Evolutionary conservation across 2,329 filamentous ascomycete species (phyloP).

Genomic region (Beauveria asiatica): DNA sequence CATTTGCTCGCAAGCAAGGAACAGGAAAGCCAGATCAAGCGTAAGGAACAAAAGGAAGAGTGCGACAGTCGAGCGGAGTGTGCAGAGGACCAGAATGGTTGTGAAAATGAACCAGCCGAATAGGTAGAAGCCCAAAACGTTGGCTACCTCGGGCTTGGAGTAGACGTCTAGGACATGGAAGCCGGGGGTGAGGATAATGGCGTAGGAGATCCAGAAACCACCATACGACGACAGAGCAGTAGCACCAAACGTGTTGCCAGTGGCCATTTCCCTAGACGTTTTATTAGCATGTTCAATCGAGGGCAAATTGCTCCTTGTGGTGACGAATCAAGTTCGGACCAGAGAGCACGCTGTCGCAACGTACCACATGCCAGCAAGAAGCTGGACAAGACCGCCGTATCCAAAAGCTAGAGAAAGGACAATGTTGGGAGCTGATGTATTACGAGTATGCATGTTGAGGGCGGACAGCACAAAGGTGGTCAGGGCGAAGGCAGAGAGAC

Average conservation of each 20-base stretch:
- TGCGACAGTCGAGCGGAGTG: constrained; percentile 66
- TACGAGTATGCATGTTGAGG: constrained; percentile 61
- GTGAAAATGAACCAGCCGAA: constrained; percentile 83
- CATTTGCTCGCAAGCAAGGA: constrained; percentile 58
- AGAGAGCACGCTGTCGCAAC: constrained; percentile 20
- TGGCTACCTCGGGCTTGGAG: constrained; percentile 35
- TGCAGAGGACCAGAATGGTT: constrained; percentile 63
- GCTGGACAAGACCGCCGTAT: constrained; percentile 71
- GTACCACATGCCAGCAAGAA: constrained; percentile 81
- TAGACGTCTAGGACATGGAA: constrained; percentile 48
- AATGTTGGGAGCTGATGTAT: constrained; percentile 53
- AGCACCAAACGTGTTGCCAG: constrained; percentile 81
- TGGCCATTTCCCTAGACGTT: constrained; percentile 65
- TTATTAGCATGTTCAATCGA: constrained; percentile 9
- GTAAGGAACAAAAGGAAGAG: constrained; percentile 73
- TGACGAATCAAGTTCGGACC: too few relatives aligned
- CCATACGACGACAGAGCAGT: constrained; percentile 75
- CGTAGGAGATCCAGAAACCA: constrained; percentile 75
- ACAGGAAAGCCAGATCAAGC: constrained; percentile 67
- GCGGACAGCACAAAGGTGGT: constrained; percentile 73
- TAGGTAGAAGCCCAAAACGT: constrained; percentile 66
- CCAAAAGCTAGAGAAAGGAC: constrained; percentile 61
- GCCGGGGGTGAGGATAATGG: constrained; percentile 59
- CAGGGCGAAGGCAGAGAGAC: constrained; percentile 69
- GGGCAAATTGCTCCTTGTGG: too few relatives aligned